These are phyloP conservation scores for Gossypium stocksii DNA, from an alignment of 345 rosid species.

Conservation along the genomic window DNA sequence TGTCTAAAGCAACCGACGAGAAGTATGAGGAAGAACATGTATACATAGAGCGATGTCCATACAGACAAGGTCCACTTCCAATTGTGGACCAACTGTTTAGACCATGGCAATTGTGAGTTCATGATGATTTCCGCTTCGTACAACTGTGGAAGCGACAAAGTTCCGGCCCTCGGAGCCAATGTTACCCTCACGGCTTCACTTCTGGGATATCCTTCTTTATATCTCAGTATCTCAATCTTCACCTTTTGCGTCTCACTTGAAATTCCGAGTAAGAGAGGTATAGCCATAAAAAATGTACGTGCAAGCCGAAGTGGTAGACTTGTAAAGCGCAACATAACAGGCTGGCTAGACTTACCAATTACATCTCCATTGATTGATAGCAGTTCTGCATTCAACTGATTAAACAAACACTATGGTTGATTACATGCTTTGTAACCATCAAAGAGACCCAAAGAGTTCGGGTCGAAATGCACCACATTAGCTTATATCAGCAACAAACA, in stretches of 20 bases:
- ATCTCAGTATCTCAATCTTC: constrained; percentile 33
- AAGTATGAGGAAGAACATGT: constrained; percentile 27
- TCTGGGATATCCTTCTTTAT: constrained; percentile 60
- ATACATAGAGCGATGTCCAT: constrained; percentile 58
- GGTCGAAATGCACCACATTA: too few relatives aligned
- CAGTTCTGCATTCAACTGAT: constrained; percentile 65
- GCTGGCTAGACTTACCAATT: constrained; percentile 57
- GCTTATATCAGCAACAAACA: too few relatives aligned
- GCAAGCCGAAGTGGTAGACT: constrained; percentile 61
- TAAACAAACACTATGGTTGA: neutral
- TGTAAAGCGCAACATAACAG: constrained; percentile 62
- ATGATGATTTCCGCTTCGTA: constrained; percentile 56
- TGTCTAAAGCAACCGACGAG: constrained; percentile 43
- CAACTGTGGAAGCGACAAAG: constrained; percentile 50
- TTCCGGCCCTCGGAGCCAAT: constrained; percentile 63
- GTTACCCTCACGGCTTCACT: constrained; percentile 46
- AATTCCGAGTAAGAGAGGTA: constrained; percentile 58
- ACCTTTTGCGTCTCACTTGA: constrained; percentile 64
- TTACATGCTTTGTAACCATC: neutral
- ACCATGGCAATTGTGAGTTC: constrained; percentile 60
- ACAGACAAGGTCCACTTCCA: constrained; percentile 81
- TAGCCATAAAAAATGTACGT: constrained; percentile 45
- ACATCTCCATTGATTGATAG: constrained; percentile 41
- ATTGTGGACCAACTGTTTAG: constrained; percentile 48
- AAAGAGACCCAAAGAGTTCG: neutral